These are phyloP conservation scores for Suillus fuscotomentosus DNA, from an alignment of 768 basidiomycete species.

Conservation along the genomic window DNA sequence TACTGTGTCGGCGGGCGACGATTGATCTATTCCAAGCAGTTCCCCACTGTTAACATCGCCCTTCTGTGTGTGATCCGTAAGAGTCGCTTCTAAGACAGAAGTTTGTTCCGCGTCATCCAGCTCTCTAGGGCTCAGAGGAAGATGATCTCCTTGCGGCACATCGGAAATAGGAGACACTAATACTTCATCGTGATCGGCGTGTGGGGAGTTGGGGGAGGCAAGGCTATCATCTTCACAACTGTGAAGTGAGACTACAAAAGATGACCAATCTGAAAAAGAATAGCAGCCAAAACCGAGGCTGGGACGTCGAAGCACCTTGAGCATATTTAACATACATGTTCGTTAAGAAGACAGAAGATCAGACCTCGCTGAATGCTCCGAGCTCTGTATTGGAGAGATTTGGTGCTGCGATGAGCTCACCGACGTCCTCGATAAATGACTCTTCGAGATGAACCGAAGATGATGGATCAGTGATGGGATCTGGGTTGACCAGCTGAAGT, in stretches of 20 bases:
- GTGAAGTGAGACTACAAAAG: conserved; percentile 1
- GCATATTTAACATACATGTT: not conserved
- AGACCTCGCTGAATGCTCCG: not conserved
- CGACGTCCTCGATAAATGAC: not conserved
- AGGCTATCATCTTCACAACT: not conserved
- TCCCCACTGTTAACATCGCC: too few species aligned
- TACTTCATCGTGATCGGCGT: not conserved
- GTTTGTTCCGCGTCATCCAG: not conserved
- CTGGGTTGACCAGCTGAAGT: not conserved
- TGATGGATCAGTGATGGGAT: not conserved
- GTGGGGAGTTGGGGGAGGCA: not conserved
- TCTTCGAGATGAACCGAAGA: not conserved
- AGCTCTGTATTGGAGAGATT: not conserved
- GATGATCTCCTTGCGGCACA: not conserved
- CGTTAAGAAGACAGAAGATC: not conserved
- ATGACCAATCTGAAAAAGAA: not conserved
- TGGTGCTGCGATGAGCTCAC: conserved; percentile 2
- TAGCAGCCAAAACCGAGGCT: not conserved
- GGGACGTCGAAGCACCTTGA: not conserved
- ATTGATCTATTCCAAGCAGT: not conserved
- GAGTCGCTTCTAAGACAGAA: not conserved
- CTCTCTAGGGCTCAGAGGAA: not conserved
- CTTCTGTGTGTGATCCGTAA: not conserved
- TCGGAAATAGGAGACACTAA: conserved; percentile 2
- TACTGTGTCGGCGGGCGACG: not conserved